Evolutionary conservation across 768 basidiomycete species (phyloP).

Genomic region (Daedaleopsis nitida): DNA sequence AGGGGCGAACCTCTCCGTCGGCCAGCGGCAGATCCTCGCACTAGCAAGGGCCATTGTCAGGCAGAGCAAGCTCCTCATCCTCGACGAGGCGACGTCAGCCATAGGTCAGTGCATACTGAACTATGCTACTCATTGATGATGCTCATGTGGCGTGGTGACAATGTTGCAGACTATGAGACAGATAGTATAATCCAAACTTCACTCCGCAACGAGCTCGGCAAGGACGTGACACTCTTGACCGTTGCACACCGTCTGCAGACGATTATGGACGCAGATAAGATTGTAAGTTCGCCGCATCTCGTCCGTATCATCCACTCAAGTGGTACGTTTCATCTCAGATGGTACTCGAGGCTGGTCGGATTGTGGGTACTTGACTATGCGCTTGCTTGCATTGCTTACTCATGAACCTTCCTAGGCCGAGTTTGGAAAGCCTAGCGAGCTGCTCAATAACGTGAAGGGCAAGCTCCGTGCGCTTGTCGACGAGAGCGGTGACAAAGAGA

Average conservation of each 20-base stretch:
- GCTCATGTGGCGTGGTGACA: too few relatives aligned
- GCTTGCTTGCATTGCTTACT: too few relatives aligned
- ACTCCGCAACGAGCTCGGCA: conserved; percentile 40
- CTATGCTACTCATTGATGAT: background rate
- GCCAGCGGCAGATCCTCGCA: conserved; percentile 61
- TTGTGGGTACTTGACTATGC: too few relatives aligned
- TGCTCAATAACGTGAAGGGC: conserved; percentile 56
- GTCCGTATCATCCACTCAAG: background rate
- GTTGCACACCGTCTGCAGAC: conserved; percentile 47
- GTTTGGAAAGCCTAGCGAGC: conserved; percentile 49
- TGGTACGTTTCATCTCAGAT: conserved; percentile 29
- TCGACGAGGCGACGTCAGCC: conserved; percentile 58
- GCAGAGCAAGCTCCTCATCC: conserved; percentile 54
- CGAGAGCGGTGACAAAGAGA: conserved; percentile 54
- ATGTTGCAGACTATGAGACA: conserved; percentile 42
- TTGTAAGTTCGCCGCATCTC: conserved; percentile 38
- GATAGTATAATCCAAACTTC: conserved; percentile 47
- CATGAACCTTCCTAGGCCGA: conserved; percentile 44
- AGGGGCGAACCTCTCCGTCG: conserved; percentile 51
- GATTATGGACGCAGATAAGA: conserved; percentile 59
- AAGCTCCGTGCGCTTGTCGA: conserved; percentile 56
- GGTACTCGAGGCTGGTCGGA: conserved; percentile 43
- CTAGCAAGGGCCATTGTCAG: conserved; percentile 60
- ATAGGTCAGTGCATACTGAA: conserved; percentile 38
- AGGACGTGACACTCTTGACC: conserved; percentile 46